Percentiles rank a stretch among this genome's conserved stretches.
phyloP scores from a whole-genome alignment of 2,329 filamentous ascomycete species.

The Trichoderma asperellum region DNA sequence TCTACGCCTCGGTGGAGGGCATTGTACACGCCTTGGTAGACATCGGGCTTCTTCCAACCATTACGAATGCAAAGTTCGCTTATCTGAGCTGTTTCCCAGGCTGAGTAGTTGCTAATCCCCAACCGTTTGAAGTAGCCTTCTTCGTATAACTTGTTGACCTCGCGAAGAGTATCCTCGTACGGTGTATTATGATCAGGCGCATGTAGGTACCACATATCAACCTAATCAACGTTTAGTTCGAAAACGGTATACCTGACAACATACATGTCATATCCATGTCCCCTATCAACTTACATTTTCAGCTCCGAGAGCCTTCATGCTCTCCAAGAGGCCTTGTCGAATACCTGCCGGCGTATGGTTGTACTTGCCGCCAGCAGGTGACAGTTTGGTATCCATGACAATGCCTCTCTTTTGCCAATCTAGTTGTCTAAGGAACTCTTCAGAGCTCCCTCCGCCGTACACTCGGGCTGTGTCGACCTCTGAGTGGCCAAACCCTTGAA shows the following conservation, averaged over 20 bases:
- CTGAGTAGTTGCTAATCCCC: conserved; percentile 72
- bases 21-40: conserved; percentile 75
- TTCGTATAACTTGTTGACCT: conserved; percentile 70
- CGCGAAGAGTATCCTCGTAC: conserved; percentile 70
- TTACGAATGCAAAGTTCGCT: conserved; percentile 68
- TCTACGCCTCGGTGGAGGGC: conserved; percentile 59
- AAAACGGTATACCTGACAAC: too few species aligned
- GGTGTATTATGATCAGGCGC: conserved; percentile 62
- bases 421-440: conserved; percentile 22
- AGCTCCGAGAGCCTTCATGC: conserved; percentile 23
- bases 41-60: conserved; percentile 70
- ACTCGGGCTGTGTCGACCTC: conserved; percentile 28
- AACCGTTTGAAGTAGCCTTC: conserved; percentile 72
- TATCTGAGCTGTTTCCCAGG: conserved; percentile 77
- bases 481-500: conserved; percentile 24
- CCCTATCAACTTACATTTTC: conserved; percentile 27
- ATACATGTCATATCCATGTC: neutral
- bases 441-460: conserved; percentile 25
- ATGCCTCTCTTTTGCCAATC: conserved; percentile 26
- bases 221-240: neutral
- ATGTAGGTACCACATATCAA: conserved; percentile 43
- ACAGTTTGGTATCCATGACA: conserved; percentile 21
- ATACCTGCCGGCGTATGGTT: neutral
- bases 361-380: conserved; percentile 11
- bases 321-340: conserved; percentile 7